Percentiles rank a stretch among this genome's conserved stretches.
Evolutionary conservation across 129 eudicot genomes (phyloP).

Genomic region (Helichrysum umbraculigerum): DNA sequence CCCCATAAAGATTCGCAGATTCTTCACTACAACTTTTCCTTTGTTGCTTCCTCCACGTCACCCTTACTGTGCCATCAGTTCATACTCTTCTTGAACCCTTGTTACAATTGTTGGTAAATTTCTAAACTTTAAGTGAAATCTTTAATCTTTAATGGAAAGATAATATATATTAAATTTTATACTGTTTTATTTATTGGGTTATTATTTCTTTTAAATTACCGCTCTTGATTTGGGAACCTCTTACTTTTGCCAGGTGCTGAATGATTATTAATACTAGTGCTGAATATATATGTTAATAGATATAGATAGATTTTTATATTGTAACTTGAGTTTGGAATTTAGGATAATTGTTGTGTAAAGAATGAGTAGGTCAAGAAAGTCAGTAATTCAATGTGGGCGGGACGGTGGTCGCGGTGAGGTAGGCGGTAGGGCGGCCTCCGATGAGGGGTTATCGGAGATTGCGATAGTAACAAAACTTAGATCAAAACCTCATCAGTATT

Average conservation of each 20-base stretch:
- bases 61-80: not conserved
- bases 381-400: constrained; percentile 21
- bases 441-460: constrained; percentile 53
- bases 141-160: not conserved
- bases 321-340: constrained; percentile 1
- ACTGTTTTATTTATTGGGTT: not conserved
- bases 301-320: not conserved
- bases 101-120: not conserved
- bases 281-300: not conserved
- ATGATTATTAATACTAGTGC: not conserved
- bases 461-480: constrained; percentile 55
- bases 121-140: not conserved
- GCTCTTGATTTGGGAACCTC: not conserved
- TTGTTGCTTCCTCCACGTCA: not conserved
- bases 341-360: not conserved
- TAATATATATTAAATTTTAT: too few relatives aligned
- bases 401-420: constrained; percentile 30
- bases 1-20: not conserved
- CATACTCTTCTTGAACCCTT: not conserved
- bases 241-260: not conserved
- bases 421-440: constrained; percentile 20
- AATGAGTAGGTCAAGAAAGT: constrained; percentile 70
- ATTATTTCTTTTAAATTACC: not conserved
- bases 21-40: not conserved
- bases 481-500: constrained; percentile 55